phyloP scores from a whole-genome alignment of 2,329 filamentous ascomycete genomes.

The Alternaria sp. region DNA sequence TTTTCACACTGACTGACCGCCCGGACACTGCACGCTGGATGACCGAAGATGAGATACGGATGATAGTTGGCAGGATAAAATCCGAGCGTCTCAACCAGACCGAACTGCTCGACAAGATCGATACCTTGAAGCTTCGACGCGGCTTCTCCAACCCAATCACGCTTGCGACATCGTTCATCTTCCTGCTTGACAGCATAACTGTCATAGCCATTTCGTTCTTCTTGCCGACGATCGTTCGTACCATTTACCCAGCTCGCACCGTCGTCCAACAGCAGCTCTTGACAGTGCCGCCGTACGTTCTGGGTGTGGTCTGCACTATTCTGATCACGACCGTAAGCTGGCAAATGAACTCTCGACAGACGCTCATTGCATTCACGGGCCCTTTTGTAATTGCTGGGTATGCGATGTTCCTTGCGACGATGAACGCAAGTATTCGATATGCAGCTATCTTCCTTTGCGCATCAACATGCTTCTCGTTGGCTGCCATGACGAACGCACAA shows the following conservation, averaged over 20 bases:
- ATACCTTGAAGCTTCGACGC: conserved; percentile 61
- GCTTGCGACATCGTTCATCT: conserved; percentile 60
- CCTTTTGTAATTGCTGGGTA: conserved; percentile 70
- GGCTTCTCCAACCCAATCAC: conserved; percentile 69
- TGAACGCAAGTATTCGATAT: conserved; percentile 59
- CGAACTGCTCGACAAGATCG: conserved; percentile 66
- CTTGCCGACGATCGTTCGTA: conserved; percentile 69
- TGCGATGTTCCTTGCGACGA: conserved; percentile 68
- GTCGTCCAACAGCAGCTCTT: conserved; percentile 68
- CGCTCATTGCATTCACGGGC: conserved; percentile 63
- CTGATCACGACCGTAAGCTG: conserved; percentile 64
- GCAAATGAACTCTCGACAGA: conserved; percentile 62
- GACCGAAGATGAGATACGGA: conserved; percentile 63
- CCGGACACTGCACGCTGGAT: conserved; percentile 71
- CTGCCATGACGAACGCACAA: conserved; percentile 68
- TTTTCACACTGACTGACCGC: conserved; percentile 68
- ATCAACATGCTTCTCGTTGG: conserved; percentile 64
- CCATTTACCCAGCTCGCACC: conserved; percentile 64
- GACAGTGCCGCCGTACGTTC: conserved; percentile 70
- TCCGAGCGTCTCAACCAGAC: conserved; percentile 67
- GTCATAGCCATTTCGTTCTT: conserved; percentile 73
- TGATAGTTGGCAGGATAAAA: conserved; percentile 68
- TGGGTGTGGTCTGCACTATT: conserved; percentile 68
- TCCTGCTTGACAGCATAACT: conserved; percentile 69
- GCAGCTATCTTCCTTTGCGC: conserved; percentile 71